Conservation (phyloP, 2,329 filamentous ascomycete genomes). For the Pseudopithomyces chartarum region DNA sequence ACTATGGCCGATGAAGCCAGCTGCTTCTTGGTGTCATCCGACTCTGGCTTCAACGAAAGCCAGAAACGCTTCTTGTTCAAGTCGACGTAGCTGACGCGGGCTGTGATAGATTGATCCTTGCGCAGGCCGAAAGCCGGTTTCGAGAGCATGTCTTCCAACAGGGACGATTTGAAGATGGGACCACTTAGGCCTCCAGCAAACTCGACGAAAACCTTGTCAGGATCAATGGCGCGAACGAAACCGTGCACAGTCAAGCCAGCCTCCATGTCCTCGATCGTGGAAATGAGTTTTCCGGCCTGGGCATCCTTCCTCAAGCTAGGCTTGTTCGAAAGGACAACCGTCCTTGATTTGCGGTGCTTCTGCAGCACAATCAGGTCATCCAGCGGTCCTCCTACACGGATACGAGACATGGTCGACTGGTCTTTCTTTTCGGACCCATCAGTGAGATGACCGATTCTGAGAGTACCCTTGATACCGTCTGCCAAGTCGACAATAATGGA, state of each 20-base stretch:
- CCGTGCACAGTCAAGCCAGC: constrained; percentile 73
- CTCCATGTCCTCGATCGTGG: constrained; percentile 71
- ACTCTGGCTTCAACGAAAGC: constrained; percentile 61
- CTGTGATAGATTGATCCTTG: constrained; percentile 74
- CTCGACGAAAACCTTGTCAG: constrained; percentile 83
- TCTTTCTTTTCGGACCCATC: constrained; percentile 85
- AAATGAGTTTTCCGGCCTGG: constrained; percentile 73
- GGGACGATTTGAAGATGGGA: constrained; percentile 77
- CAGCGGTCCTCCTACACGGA: constrained; percentile 82
- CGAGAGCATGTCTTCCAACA: constrained; percentile 71
- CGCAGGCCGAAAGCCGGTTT: constrained; percentile 79
- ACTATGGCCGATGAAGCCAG: constrained; percentile 43
- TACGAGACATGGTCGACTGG: constrained; percentile 75
- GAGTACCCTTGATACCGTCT: constrained; percentile 74
- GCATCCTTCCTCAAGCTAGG: constrained; percentile 78
- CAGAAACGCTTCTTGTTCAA: constrained; percentile 71
- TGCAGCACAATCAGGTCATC: constrained; percentile 84
- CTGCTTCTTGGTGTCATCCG: constrained; percentile 26
- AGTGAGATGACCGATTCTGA: constrained; percentile 78
- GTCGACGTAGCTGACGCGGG: constrained; percentile 75
- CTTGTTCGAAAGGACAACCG: constrained; percentile 81
- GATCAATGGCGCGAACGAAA: constrained; percentile 83
- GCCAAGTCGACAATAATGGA: constrained; percentile 71
- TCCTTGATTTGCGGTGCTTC: constrained; percentile 77
- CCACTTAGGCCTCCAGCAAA: constrained; percentile 80